Percentiles rank a stretch among this genome's conserved stretches.
These are phyloP conservation scores for Backusella australiensis DNA, from an alignment of 192 early-diverging fungal genomes.

Conservation along the genomic window DNA sequence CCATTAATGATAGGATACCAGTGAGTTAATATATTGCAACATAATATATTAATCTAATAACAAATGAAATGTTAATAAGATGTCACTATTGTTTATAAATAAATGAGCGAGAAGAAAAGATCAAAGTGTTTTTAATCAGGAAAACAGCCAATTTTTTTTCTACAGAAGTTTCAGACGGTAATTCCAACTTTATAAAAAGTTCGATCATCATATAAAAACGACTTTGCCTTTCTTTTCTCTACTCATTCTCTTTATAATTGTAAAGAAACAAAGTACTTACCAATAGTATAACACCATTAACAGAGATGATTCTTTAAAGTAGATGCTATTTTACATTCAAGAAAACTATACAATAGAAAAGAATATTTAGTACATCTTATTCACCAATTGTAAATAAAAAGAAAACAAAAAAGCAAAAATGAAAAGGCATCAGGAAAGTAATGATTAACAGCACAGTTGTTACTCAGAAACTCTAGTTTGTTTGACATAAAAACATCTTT, in stretches of 20 bases:
- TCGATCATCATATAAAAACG: conserved; percentile 24
- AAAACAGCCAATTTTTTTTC: conserved; percentile 26
- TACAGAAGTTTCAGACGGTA: conserved; percentile 31
- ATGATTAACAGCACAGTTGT: conserved; percentile 24
- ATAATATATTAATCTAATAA: background rate
- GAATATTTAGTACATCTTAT: too few species aligned
- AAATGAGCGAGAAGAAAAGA: background rate
- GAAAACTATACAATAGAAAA: background rate
- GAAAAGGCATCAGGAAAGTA: conserved; percentile 25
- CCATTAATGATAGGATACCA: too few species aligned
- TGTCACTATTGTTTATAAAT: background rate
- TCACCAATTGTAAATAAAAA: background rate
- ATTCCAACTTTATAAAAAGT: conserved; percentile 32
- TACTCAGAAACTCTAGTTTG: conserved; percentile 38
- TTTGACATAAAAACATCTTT: conserved; percentile 32
- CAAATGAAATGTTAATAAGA: background rate
- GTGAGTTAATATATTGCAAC: too few species aligned
- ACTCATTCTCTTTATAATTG: background rate
- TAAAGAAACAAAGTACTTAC: background rate
- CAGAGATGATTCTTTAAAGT: background rate
- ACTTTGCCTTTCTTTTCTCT: background rate
- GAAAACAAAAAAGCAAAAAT: conserved; percentile 3
- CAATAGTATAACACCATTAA: background rate
- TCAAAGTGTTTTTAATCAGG: conserved; percentile 11
- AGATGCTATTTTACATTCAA: background rate